Base-by-base conservation (phyloP, 2,329 filamentous ascomycete genomes). In the Sporothrix mexicana region DNA sequence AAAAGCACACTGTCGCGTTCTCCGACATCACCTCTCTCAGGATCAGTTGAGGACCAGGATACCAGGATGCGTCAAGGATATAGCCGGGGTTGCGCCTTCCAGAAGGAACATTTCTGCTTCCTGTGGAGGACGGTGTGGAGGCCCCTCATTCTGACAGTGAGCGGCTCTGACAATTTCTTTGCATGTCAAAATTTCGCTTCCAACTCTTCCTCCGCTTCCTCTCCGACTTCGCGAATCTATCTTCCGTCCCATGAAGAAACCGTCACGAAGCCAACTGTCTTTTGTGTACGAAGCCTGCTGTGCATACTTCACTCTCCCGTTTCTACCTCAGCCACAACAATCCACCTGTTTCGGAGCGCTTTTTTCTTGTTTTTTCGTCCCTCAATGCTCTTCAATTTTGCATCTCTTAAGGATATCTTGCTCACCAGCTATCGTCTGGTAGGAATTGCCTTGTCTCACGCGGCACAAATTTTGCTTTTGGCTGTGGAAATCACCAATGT, bases 141-240 rank as follows among this genome's bases (percentile, higher is more conserved):
- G 25, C 25, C 23, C 20, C 30, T 45, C 12, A 12, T 20, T 36
- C 59, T 36, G 61, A 66, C 41, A 23, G 41, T 43, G 61, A 10
- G 61, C 61, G 23, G 41, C 61, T 25, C 36, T 66, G 61, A 17
- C 61, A 47, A 43, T 53, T 68, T 6, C 43, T 51, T 23, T 51
- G 64, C 66, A 36, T 57, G 25, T 55, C 66, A 36, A 69, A 55
- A 55, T 68, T 25, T 55, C 66, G 66, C 49, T 69, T 69, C 49
- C 17, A 41, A 20, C 66, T 55, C 49, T 55, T 43, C 17, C 25
- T 62, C 61, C 6, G 1, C 41, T 15, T 41, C n/a, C 20, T 47
- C 41, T 43, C 25, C 51, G 20, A 36, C 20, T 36, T 43, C 23
- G 25, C 23, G 51, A 20, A 62, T 62, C 57, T 62, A 30, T n/a